Evolutionary conservation across 1,139 yeast genomes (phyloP), one percentile per base, ranked within the genome.

Genomic region (Geotrichum citri-aurantii): DNA sequence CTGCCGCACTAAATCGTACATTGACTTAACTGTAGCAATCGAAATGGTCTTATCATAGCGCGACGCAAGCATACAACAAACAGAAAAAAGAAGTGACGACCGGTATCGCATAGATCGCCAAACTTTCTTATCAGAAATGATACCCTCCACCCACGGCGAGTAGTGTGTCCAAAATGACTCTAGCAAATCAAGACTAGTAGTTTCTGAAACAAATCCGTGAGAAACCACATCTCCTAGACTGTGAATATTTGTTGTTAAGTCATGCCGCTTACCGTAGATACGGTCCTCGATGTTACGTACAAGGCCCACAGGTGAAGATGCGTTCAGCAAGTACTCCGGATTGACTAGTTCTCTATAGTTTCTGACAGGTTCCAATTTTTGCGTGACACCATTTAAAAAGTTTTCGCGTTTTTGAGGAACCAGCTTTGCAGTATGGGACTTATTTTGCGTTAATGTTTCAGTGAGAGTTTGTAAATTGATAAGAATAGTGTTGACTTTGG

Each of bases 101-200:
- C 48, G 19, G 19, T 24, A 10, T 10, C 57, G 44, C 52, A 57
- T 57, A 1, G 46, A 44, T 26, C 57, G 26, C 59, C 59, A 57
- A 1, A 12, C 19, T 21, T 50, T 48, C 23, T 56, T 56, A 3
- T 56, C 47, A 7, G 59, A 55, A 26, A 56, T 21, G n/a, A 56
- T 46, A n/a, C 56, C 59, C 24, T 52, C 50, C 1, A 56, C 53
- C 59, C 59, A 56, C 7, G 56, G 59, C 10, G 59, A 56, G 27
- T 56, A 56, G 21, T 56, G 59, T n/a, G 57, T 44, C 59, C 59
- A 57, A 47, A 57, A 57, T 19, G 23, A 40, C 31, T 54, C 57
- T 7, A 57, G 50, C 17, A 57, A 46, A 21, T 57, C 59, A 5
- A 21, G 17, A n/a, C 56, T 17, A 12, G 54, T 53, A 3, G 51